These are phyloP conservation scores for Schizopora paradoxa DNA, from an alignment of 1,284 basidiomycete species.

Conservation along the genomic window DNA sequence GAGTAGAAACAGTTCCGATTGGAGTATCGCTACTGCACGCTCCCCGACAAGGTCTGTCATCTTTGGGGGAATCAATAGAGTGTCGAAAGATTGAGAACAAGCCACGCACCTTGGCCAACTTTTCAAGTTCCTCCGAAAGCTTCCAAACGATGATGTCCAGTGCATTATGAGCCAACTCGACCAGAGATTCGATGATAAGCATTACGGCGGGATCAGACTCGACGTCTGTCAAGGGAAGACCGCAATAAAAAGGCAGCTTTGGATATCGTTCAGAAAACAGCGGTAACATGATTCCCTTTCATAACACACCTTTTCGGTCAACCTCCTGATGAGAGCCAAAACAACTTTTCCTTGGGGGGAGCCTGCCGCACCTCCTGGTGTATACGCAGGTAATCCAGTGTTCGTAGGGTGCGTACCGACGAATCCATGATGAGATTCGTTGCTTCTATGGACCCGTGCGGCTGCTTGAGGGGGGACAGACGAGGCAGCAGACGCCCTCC, in stretches of 20 bases:
- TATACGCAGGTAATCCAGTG: constrained; percentile 27
- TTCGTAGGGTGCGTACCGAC: constrained; percentile 29
- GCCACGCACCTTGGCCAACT: constrained; percentile 63
- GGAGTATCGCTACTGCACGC: constrained; percentile 67
- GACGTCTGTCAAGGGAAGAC: constrained; percentile 62
- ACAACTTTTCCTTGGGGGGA: constrained; percentile 71
- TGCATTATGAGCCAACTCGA: constrained; percentile 72
- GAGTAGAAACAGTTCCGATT: constrained; percentile 86
- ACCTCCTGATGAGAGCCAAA: constrained; percentile 61
- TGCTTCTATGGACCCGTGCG: constrained; percentile 40
- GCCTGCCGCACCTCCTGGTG: constrained; percentile 22
- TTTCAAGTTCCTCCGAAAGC: constrained; percentile 72
- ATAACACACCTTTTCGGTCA: constrained; percentile 59
- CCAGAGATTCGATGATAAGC: constrained; percentile 70
- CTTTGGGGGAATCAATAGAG: constrained; percentile 25
- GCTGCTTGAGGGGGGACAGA: background rate
- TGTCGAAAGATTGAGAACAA: constrained; percentile 4
- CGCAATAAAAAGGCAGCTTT: constrained; percentile 85
- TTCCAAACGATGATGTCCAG: constrained; percentile 75
- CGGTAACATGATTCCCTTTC: constrained; percentile 1
- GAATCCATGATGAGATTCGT: constrained; percentile 44
- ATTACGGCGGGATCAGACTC: constrained; percentile 71
- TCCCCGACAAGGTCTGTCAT: constrained; percentile 48
- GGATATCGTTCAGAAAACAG: background rate
- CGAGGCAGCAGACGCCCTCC: constrained; percentile 10